phyloP scores from a whole-genome alignment of 768 basidiomycete genomes.

The Serendipita indica region DNA sequence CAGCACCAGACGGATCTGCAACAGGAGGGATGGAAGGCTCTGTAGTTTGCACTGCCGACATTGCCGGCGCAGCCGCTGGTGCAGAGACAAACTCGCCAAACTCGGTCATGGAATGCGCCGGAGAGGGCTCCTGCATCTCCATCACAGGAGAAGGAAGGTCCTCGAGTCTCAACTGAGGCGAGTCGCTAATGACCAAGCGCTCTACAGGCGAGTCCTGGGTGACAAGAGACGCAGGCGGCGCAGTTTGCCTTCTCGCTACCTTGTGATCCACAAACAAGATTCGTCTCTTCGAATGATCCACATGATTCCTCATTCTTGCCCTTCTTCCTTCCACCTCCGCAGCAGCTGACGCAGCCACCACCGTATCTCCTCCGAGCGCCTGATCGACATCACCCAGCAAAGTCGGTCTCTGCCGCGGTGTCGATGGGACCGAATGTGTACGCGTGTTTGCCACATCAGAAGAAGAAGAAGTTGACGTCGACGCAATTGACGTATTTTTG shows the following conservation, averaged over 20 bases:
- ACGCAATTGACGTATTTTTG: neutral
- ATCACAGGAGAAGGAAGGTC: neutral
- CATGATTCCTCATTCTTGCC: neutral
- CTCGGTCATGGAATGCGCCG: neutral
- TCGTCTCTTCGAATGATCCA: neutral
- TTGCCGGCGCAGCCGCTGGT: neutral
- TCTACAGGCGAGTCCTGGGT: neutral
- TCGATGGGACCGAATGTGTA: neutral
- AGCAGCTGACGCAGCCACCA: neutral
- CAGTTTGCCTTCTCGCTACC: neutral
- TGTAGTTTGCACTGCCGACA: neutral
- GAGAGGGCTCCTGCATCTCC: neutral
- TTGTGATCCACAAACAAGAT: constrained; percentile 5
- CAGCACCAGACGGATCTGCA: neutral
- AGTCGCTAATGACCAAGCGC: neutral
- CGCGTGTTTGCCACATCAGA: neutral
- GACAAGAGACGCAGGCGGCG: neutral
- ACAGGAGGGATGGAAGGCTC: neutral
- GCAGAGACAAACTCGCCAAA: constrained; percentile 3
- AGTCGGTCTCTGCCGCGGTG: neutral
- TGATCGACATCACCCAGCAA: neutral
- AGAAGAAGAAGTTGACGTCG: neutral
- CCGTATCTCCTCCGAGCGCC: neutral
- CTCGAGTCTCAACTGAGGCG: neutral
- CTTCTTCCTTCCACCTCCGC: neutral